Conservation (phyloP, 164 flowering plant genomes). For the Kingdonia uniflora region DNA sequence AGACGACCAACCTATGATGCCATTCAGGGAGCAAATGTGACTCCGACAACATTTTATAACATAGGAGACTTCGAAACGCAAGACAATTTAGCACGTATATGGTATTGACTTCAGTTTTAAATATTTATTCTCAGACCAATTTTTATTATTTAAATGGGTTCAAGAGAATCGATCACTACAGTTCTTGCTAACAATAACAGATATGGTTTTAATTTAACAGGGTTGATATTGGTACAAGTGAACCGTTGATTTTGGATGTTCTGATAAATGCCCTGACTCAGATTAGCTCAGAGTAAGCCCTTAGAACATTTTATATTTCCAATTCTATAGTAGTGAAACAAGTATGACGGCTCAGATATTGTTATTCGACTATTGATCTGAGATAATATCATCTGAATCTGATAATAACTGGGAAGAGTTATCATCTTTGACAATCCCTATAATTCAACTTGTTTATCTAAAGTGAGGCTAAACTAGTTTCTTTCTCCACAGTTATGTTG, state of each 20-base stretch:
- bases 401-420: too few species aligned
- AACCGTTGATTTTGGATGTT: constrained; percentile 64
- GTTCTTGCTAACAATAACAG: constrained; percentile 6
- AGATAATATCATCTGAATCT: too few species aligned
- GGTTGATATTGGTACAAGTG: constrained; percentile 82
- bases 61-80: constrained; percentile 90
- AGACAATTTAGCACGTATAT: constrained; percentile 82
- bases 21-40: constrained; percentile 79
- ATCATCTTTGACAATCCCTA: neutral
- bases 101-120: constrained; percentile 31
- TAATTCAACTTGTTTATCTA: neutral
- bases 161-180: neutral
- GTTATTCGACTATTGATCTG: neutral
- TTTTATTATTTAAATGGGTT: too few species aligned
- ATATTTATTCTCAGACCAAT: neutral
- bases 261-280: constrained; percentile 81
- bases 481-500: constrained; percentile 44
- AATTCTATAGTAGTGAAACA: too few species aligned
- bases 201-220: constrained; percentile 25
- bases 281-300: constrained; percentile 85
- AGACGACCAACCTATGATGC: constrained; percentile 84
- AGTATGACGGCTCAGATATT: too few species aligned
- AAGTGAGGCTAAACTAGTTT: neutral
- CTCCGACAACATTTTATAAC: constrained; percentile 84
- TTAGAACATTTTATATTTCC: neutral